Evolutionary conservation across 2,329 filamentous ascomycete genomes (phyloP).

Genomic region (Penicillium sp.): DNA sequence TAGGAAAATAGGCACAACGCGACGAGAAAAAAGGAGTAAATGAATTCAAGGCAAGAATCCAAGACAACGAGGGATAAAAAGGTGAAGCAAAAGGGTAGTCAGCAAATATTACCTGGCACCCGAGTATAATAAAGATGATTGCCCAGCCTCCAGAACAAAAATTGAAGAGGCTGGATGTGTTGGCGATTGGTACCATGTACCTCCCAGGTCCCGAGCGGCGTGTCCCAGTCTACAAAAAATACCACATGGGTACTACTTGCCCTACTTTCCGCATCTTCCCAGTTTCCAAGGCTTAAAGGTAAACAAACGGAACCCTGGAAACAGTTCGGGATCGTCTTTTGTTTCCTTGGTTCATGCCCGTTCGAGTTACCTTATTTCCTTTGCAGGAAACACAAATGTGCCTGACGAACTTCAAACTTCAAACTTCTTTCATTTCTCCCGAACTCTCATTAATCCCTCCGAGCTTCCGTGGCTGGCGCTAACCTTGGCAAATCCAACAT

Average conservation of each 20-base stretch:
- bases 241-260: not conserved
- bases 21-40: constrained; percentile 3
- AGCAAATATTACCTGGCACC: constrained; percentile 5
- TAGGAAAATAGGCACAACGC: not conserved
- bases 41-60: constrained; percentile 1
- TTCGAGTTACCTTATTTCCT: not conserved
- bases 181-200: constrained; percentile 1
- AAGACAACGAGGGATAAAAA: constrained; percentile 14
- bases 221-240: constrained; percentile 1
- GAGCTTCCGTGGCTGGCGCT: not conserved
- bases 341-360: constrained; percentile 8
- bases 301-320: constrained; percentile 5
- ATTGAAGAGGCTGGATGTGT: constrained; percentile 4
- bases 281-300: not conserved
- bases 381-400: not conserved
- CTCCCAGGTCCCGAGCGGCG: constrained; percentile 2
- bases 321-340: constrained; percentile 4
- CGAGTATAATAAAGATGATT: constrained; percentile 1
- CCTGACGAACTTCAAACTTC: not conserved
- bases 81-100: not conserved
- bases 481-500: not conserved
- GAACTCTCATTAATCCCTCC: not conserved
- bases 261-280: not conserved
- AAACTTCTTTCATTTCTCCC: not conserved
- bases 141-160: constrained; percentile 4